phyloP scores from a whole-genome alignment of 305 asterid genomes.

The Solanum hybrid region DNA sequence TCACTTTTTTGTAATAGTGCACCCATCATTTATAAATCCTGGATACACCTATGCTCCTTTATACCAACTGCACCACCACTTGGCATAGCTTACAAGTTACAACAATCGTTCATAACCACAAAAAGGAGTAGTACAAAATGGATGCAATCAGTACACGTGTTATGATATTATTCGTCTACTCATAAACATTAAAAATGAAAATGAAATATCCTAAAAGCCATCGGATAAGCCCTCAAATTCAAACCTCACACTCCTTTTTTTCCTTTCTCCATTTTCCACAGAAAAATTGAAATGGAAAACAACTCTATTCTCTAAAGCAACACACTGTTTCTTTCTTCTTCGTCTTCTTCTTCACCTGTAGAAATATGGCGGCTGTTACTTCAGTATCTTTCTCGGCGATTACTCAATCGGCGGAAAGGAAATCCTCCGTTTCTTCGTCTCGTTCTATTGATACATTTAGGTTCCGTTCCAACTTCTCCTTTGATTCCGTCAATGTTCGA shows the following conservation, averaged over 20 bases:
- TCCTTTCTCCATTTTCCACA: neutral
- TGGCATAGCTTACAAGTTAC: neutral
- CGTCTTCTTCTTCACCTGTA: neutral
- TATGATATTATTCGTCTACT: neutral
- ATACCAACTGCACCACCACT: neutral
- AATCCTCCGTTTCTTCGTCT: conserved; percentile 26
- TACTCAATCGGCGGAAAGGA: conserved; percentile 40
- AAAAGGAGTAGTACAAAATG: neutral
- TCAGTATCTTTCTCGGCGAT: conserved; percentile 51
- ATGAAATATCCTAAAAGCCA: neutral
- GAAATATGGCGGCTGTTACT: conserved; percentile 61
- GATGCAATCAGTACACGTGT: neutral
- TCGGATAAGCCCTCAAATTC: conserved; percentile 35
- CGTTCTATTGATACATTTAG: conserved; percentile 36
- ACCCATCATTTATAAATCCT: too few species aligned
- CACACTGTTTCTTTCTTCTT: neutral
- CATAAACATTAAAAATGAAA: neutral
- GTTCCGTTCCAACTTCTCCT: conserved; percentile 31
- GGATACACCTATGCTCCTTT: too few species aligned
- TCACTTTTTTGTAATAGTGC: too few species aligned
- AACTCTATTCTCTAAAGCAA: conserved; percentile 5
- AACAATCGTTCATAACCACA: neutral
- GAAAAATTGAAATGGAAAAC: conserved; percentile 11
- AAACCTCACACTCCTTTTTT: conserved; percentile 23
- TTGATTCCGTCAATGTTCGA: conserved; percentile 21